Conservation (phyloP, 495 filamentous ascomycete genomes). For the Penicillium angulare region DNA sequence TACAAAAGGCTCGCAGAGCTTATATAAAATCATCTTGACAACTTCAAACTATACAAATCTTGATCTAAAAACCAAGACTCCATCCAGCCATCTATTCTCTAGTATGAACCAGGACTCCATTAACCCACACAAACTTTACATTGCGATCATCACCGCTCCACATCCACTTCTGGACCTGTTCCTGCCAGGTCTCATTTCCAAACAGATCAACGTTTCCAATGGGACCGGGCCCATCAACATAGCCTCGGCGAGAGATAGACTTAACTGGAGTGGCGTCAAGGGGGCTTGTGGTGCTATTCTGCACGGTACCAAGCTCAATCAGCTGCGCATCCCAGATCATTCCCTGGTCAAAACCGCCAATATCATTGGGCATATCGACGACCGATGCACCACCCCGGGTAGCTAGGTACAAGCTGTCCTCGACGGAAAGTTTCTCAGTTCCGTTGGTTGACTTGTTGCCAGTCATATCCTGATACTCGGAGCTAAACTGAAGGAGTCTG, state of each 20-base stretch:
- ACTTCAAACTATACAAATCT: too few species aligned
- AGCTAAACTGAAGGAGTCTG: slow-evolving; percentile 40
- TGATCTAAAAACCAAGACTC: too few species aligned
- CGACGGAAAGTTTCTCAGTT: slow-evolving; percentile 63
- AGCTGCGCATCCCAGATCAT: slow-evolving; percentile 89
- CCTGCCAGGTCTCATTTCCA: slow-evolving; percentile 77
- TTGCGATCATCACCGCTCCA: slow-evolving; percentile 88
- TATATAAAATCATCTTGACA: too few species aligned
- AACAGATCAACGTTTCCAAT: slow-evolving; percentile 66
- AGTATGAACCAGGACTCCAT: slow-evolving; percentile 63
- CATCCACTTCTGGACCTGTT: slow-evolving; percentile 86
- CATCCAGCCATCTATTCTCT: background rate
- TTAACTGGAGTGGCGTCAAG: background rate
- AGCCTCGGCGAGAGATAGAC: background rate
- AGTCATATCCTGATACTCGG: slow-evolving; percentile 3
- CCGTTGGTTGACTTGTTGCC: slow-evolving; percentile 15
- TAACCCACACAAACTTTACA: slow-evolving; percentile 76
- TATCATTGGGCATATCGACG: slow-evolving; percentile 62
- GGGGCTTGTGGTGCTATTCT: slow-evolving; percentile 2
- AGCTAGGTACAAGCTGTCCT: slow-evolving; percentile 84
- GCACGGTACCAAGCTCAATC: slow-evolving; percentile 55
- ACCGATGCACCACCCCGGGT: slow-evolving; percentile 79
- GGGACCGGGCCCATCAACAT: slow-evolving; percentile 14
- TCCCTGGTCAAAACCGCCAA: slow-evolving; percentile 80
- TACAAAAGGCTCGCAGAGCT: too few species aligned